Conservation (phyloP, 2,329 filamentous ascomycete species). For the Mycocentrospora acerina region DNA sequence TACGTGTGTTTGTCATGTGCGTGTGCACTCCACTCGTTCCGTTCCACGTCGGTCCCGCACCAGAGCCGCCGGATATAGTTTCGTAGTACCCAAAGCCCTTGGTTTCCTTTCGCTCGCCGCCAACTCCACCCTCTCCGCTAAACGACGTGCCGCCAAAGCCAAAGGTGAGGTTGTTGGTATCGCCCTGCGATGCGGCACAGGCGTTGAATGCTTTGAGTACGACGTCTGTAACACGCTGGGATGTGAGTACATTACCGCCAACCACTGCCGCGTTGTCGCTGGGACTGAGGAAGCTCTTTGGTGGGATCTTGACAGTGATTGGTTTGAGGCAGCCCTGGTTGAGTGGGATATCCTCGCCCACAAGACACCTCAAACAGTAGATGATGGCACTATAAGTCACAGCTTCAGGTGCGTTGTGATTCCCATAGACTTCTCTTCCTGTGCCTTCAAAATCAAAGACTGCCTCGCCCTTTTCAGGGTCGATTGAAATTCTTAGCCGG, state of each 20-base stretch:
- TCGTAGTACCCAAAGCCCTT: conserved; percentile 86
- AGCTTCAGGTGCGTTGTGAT: conserved; percentile 78
- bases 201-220: conserved; percentile 79
- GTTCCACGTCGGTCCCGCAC: conserved; percentile 71
- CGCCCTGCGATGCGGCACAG: conserved; percentile 76
- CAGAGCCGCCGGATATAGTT: conserved; percentile 76
- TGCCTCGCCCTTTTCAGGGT: conserved; percentile 71
- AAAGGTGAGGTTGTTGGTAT: conserved; percentile 84
- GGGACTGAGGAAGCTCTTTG: conserved; percentile 71
- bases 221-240: conserved; percentile 78
- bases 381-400: conserved; percentile 84
- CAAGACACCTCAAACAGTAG: conserved; percentile 79
- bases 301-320: conserved; percentile 72
- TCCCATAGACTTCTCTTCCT: conserved; percentile 75
- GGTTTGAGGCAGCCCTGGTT: conserved; percentile 84
- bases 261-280: conserved; percentile 78
- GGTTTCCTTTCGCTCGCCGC: conserved; percentile 49
- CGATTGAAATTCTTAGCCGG: conserved; percentile 71
- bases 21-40: conserved; percentile 77
- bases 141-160: conserved; percentile 65
- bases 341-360: conserved; percentile 78
- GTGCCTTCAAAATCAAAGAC: conserved; percentile 79
- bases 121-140: conserved; percentile 8
- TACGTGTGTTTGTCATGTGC: conserved; percentile 85
- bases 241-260: conserved; percentile 77